A percentile compares a stretch with the other conserved stretches of the same genome.
phyloP scores from a whole-genome alignment of 768 basidiomycete genomes.

The Leucocoprinus birnbaumii region DNA sequence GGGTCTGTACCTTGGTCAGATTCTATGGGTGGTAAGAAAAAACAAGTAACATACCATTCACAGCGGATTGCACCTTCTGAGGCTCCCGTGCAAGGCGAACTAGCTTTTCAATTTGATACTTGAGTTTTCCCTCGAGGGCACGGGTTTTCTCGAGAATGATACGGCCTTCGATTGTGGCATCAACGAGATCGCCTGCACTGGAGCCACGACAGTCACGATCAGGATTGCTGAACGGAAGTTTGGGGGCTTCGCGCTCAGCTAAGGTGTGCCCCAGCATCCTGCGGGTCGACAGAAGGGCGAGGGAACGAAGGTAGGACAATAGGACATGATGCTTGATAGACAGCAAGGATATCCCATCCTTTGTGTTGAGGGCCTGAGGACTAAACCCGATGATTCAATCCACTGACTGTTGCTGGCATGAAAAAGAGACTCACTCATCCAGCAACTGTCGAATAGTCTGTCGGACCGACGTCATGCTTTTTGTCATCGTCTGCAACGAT shows the following conservation, averaged over 20 bases:
- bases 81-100: conserved; percentile 71
- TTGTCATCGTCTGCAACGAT: conserved; percentile 54
- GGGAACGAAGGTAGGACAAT: conserved; percentile 81
- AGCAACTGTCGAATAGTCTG: conserved; percentile 50
- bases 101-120: conserved; percentile 95
- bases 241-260: conserved; percentile 42
- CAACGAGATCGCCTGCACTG: conserved; percentile 72
- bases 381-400: conserved; percentile 10
- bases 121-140: conserved; percentile 81
- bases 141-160: conserved; percentile 88
- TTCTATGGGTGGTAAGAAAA: background rate
- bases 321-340: conserved; percentile 85
- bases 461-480: conserved; percentile 59
- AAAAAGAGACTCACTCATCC: conserved; percentile 44
- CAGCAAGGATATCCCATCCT: conserved; percentile 87
- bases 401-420: background rate
- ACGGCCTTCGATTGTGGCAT: conserved; percentile 75
- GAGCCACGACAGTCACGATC: conserved; percentile 55
- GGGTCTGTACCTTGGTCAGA: conserved; percentile 57
- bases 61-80: conserved; percentile 34
- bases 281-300: conserved; percentile 71
- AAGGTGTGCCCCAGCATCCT: conserved; percentile 68
- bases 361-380: conserved; percentile 40
- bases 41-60: conserved; percentile 52
- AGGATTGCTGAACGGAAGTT: conserved; percentile 46